Base-by-base conservation (phyloP, 2,329 filamentous ascomycete genomes). In the Aureobasidium sp. region DNA sequence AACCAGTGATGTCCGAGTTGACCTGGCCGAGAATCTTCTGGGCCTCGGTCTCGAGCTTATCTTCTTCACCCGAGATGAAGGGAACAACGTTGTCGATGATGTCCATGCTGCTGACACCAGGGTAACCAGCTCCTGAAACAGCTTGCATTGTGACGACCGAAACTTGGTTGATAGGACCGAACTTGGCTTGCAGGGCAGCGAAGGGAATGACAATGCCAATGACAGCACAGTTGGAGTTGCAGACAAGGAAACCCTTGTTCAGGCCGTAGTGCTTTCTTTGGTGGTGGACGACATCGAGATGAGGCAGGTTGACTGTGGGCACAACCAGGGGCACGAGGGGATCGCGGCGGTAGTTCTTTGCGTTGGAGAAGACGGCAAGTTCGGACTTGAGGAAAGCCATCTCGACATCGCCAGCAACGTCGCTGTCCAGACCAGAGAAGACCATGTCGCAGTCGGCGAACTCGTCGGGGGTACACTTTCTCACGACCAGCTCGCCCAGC, bases 201-300 rank as follows among this genome's bases (percentile, higher is more conserved):
- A 97, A 93, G 29, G 94, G 94, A 65, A 96, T 95, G 64, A 97
- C 93, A 62, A 97, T 85, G 51, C 93, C 93, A 69, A 97, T 96
- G 71, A 97, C 93, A 61, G 93, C 93, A 78, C 94, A 99, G 79
- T 97, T 97, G 66, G 91, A 96, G 80, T 97, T 97, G 83, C 93
- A 97, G 64, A 97, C 91, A 39, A 97, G 79, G 79, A 97, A 96
- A 29, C 94, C 94, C 76, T 89, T 91, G 65, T 88, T 79, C 48
- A 96, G 81, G 32, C 79, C 79, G 74, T 89, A 84, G 47, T 88
- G 81, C 71, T 85, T 81, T 65, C 90, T 84, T 78, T 97, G 93
- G 76, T 95, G 87, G n/a, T 89, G 87, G 72, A 97, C 93, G 64
- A 97, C 82, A 71, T 88, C 84, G 69, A 97, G 83, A 76, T 97